Evolutionary conservation across 352 stramenopile genomes (phyloP), one percentile per base, ranked within the genome.

Genomic region (Globisporangium viniferum): DNA sequence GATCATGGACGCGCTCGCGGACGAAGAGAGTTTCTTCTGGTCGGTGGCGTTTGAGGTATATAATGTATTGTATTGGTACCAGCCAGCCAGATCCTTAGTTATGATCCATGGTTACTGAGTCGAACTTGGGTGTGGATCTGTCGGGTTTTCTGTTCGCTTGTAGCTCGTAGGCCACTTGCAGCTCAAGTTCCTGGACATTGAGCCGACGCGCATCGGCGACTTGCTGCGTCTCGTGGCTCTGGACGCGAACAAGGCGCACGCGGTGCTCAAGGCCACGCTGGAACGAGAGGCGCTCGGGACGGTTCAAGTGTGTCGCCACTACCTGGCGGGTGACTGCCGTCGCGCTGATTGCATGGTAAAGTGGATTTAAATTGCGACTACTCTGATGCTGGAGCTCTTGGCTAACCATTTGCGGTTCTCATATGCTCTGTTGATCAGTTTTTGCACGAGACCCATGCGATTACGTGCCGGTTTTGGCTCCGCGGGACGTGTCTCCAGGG

Each of bases 381-480:
- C 20, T 12, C 18, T 54, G 9, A 12, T 2, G 8, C 18, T 9
- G 29, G 3, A 10, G 7, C 7, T 27, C n/a, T 27, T 56, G 5
- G 24, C 51, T 58, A 20, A n/a, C n/a, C 15, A 48, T 48, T 15
- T 3, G 2, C 41, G 41, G 41, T 48, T 20, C 15, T 48, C 5
- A 7, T 7, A 22, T 66, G 59, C 29, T 14, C 24, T 55, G 76
- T 66, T 57, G 59, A 67, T 10, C 69, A 95, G 88, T 95, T 95
- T 75, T 68, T 95, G 44, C 88, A 95, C 67, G 85, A 94, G 67
- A 95, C 88, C 59, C 71, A 94, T 73, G 76, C 73, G 46, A 90
- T 95, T 63, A 93, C 88, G 55, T 95, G 88, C 66, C 88, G 88
- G 58, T 95, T 93, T 51, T 95, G 88, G 88, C 73, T 95, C 36